Conservation (phyloP, 805 yeast genomes). For the Zygoascus tannicola region DNA sequence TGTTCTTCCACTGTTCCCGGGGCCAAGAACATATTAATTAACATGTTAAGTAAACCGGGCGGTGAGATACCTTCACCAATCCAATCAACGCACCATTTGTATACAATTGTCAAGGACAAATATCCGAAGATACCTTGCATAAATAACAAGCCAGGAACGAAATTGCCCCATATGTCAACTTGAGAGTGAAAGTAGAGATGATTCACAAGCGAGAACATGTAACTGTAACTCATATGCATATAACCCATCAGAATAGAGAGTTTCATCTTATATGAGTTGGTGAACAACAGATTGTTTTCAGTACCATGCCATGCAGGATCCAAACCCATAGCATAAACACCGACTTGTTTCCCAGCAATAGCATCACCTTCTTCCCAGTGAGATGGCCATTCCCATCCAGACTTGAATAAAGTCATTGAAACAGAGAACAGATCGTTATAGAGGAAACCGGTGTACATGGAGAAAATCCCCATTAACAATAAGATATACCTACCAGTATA, state of each 20-base stretch:
- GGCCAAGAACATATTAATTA: conserved; percentile 87
- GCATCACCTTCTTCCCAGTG: conserved; percentile 59
- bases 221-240: conserved; percentile 87
- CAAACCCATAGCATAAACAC: conserved; percentile 74
- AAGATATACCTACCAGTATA: conserved; percentile 86
- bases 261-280: conserved; percentile 97
- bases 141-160: conserved; percentile 85
- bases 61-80: conserved; percentile 63
- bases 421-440: conserved; percentile 91
- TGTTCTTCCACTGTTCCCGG: conserved; percentile 84
- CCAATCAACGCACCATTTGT: conserved; percentile 96
- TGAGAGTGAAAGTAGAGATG: conserved; percentile 55
- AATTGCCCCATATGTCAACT: conserved; percentile 85
- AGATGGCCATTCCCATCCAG: conserved; percentile 94
- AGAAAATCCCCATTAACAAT: conserved; percentile 85
- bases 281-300: conserved; percentile 79
- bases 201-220: conserved; percentile 75
- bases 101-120: conserved; percentile 71
- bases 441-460: conserved; percentile 89
- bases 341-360: conserved; percentile 54
- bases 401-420: conserved; percentile 75
- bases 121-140: conserved; percentile 97
- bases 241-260: conserved; percentile 91
- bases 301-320: conserved; percentile 98
- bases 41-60: conserved; percentile 89